Evolutionary conservation across 495 filamentous ascomycete genomes (phyloP), one percentile per base, ranked within the genome.

Genomic region (Mytilinidion resinicola): DNA sequence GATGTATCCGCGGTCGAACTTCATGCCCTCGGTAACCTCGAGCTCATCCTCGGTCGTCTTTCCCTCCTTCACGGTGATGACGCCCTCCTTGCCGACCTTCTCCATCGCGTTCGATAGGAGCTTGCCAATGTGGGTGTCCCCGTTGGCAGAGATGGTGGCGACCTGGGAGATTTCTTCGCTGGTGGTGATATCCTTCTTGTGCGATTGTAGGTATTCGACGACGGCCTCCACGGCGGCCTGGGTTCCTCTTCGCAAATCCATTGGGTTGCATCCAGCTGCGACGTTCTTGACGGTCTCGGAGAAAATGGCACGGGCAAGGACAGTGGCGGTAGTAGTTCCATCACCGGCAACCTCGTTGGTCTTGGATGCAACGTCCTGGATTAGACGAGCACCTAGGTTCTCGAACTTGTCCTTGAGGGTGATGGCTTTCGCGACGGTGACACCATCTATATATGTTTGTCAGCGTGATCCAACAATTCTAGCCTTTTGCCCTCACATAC

Each of bases 251-350:
- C 93, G 85, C 63, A 98, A 84, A 73, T 98, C 93, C 93, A 98
- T 98, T 58, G 93, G 93, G 80, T 97, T 98, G 86, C 95, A 98
- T 63, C 93, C 93, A 57, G 93, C 95, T 63, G 93, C 93, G 63
- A 98, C 93, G 75, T 98, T 98, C 85, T 97, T 97, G 70, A 97
- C 93, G 46, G 91, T 96, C 82, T 97, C 95, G 73, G 93, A 93
- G 83, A 98, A 98, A 79, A 98, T 98, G 70, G 92, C 90, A 66
- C 92, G 90, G 66, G 91, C 95, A 51, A 98, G 88, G 67, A 96
- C 91, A 56, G 93, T 98, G 61, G 93, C 93, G 55, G 90, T 96
- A 59, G 93, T 98, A 61, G 93, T 98, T 75, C 93, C 93, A 72
- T 98, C 93, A 86, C 93, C 93, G 59, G 93, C 93, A 67, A 90